phyloP scores from a whole-genome alignment of 495 filamentous ascomycete genomes.

The Peziza echinospora region DNA sequence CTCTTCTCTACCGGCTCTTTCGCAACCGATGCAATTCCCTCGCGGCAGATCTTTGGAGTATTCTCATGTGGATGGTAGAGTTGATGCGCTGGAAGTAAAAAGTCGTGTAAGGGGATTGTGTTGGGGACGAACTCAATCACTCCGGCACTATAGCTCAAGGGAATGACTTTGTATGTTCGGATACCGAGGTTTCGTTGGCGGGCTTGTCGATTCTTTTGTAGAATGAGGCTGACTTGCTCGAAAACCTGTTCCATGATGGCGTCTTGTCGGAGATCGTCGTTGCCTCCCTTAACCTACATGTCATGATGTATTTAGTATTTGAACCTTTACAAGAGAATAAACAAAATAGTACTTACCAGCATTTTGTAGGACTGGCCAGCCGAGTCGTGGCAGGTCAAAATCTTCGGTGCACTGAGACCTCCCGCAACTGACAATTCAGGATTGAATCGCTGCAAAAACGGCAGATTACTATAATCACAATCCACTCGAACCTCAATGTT shows the following conservation, averaged over 20 bases:
- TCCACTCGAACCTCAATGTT: slow-evolving; percentile 50
- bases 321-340: not conserved
- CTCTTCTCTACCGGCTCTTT: slow-evolving; percentile 44
- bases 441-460: slow-evolving; percentile 44
- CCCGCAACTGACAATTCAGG: slow-evolving; percentile 61
- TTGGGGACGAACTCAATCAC: slow-evolving; percentile 92
- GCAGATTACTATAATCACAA: slow-evolving; percentile 54
- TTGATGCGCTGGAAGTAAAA: slow-evolving; percentile 73
- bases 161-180: slow-evolving; percentile 87
- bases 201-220: slow-evolving; percentile 65
- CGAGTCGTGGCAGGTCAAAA: slow-evolving; percentile 53
- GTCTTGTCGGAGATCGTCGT: slow-evolving; percentile 92
- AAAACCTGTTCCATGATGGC: slow-evolving; percentile 99
- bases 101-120: slow-evolving; percentile 77
- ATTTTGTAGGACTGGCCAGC: slow-evolving; percentile 68
- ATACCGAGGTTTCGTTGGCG: slow-evolving; percentile 73
- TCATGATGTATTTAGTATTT: slow-evolving; percentile 2
- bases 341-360: slow-evolving; percentile 31
- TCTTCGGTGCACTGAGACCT: slow-evolving; percentile 79
- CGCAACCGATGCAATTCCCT: slow-evolving; percentile 51
- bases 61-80: slow-evolving; percentile 67
- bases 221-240: slow-evolving; percentile 73
- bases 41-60: slow-evolving; percentile 50
- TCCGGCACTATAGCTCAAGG: slow-evolving; percentile 61
- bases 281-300: slow-evolving; percentile 63